Evolutionary conservation across 2,329 filamentous ascomycete species (phyloP), one percentile per base, ranked within the genome.

Genomic region (Helotiales sp.): DNA sequence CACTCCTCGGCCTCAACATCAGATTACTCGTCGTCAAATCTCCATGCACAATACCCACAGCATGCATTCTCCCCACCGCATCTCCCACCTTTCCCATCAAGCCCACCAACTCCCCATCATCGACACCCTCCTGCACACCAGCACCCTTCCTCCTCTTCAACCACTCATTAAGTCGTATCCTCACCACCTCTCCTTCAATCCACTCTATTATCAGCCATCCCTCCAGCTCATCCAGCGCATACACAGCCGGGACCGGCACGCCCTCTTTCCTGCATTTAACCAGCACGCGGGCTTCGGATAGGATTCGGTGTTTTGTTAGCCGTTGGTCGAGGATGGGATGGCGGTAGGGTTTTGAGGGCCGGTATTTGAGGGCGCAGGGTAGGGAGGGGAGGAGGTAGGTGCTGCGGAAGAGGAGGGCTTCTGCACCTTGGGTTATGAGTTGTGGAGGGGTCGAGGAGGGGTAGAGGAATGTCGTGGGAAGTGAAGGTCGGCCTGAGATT

Each of bases 21-120:
- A 99, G 85, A 80, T 99, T 99, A 81, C 94, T 97, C 70, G 94
- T 99, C 68, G 96, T 99, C 81, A 99, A 80, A 81, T 99, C 96
- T 47, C 96, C 96, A 81, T 99, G 96, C 67, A 97, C 89, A 64
- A 98, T 87, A 17, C 95, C 95, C n/a, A 89, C 85, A 63, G 85
- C 86, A 82, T 99, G 96, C 83, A 99, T 82, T 63, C 79, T 85
- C 7, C 91, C 93, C 17, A 97, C 86, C 1, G 89, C 89, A 5
- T 78, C 76, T 0, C 93, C 94, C 67, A 97, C 88, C 70, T 86
- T 84, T 55, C 83, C 80, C 87, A 97, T 89, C 68, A 97, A 80
- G 13, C 77, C 82, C 54, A 85, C 81, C 17, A 93, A 79, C 37
- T 82, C 82, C 40, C 77, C 77, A 69, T 87, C 84, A n/a, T 82